Base-by-base conservation (phyloP, 2,329 filamentous ascomycete species). In the Fusarium metavorans region DNA sequence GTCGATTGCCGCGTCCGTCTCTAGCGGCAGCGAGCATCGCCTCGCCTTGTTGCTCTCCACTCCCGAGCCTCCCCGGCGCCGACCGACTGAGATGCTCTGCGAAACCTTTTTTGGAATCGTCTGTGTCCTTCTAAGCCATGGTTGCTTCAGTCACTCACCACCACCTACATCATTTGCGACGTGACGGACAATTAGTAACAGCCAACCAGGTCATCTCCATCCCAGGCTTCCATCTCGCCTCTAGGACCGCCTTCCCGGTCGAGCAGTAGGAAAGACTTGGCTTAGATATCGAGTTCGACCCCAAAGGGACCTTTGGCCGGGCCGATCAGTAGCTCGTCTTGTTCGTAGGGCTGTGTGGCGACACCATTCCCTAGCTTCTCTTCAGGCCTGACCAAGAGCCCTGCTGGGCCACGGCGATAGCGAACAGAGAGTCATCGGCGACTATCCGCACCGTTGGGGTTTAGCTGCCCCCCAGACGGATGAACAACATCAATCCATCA, bases 311-410 rank as follows among this genome's bases (percentile, higher is more conserved):
- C 68, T 74, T 71, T 73, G 73, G 68, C 62, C 72, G 74, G 74
- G 68, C 72, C 73, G 75, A 76, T 72, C 70, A 75, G 64, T 58
- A 54, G 57, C 70, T 78, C 48, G 73, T 77, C 39, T 43, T 11
- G 39, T 43, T 43, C 76, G 75, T 80, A 80, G 78, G 78, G 78
- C 78, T 80, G 78, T 80, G 77, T 79, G 77, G 77, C 76, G 76
- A 79, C 71, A 77, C 48, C 66, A 45, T 61, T 66, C 60, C 65
- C 67, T 65, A n/a, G 63, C 34, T 50, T 25, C 68, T 56, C 59
- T 61, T 35, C 57, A 56, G 18, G 32, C 66, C 64, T 41, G 43
- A 45, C 43, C 20, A 25, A 45, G 43, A 45, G 43, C 41, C 41
- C 41, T 45, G 41, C 43, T 45, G 23, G 43, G 14, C 20, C 23